These are phyloP conservation scores for Coleophoma eucalyptorum DNA, from an alignment of 2,329 filamentous ascomycete genomes.

Conservation along the genomic window DNA sequence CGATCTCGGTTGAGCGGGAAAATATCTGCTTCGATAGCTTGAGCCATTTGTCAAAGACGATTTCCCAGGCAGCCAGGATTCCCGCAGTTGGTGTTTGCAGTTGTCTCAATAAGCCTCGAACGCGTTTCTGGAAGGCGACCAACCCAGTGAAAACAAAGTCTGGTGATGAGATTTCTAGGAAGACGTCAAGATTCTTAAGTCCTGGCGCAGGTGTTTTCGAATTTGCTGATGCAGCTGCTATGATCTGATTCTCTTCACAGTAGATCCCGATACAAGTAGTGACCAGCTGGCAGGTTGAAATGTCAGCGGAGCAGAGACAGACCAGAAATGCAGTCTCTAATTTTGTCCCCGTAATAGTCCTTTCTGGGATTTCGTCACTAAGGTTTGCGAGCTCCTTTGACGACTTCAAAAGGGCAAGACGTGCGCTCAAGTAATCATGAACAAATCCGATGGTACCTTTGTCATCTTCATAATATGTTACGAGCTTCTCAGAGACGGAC, in stretches of 20 bases:
- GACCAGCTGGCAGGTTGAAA: slow-evolving; percentile 62
- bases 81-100: slow-evolving; percentile 61
- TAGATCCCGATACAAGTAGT: slow-evolving; percentile 58
- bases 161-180: slow-evolving; percentile 57
- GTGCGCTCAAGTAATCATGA: slow-evolving; percentile 52
- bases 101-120: slow-evolving; percentile 53
- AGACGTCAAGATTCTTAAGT: slow-evolving; percentile 57
- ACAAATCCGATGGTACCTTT: slow-evolving; percentile 32
- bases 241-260: slow-evolving; percentile 55
- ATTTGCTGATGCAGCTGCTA: slow-evolving; percentile 46
- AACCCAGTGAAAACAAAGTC: slow-evolving; percentile 64
- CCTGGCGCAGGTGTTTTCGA: slow-evolving; percentile 47
- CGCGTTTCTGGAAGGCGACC: slow-evolving; percentile 66
- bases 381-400: slow-evolving; percentile 50
- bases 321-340: slow-evolving; percentile 61
- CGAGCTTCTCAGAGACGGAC: slow-evolving; percentile 21
- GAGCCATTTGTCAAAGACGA: slow-evolving; percentile 62
- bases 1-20: slow-evolving; percentile 40
- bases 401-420: slow-evolving; percentile 44
- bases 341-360: slow-evolving; percentile 47
- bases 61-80: slow-evolving; percentile 66
- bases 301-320: slow-evolving; percentile 60
- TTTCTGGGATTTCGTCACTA: slow-evolving; percentile 50
- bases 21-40: slow-evolving; percentile 61
- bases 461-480: slow-evolving; percentile 17